Conservation (phyloP, 169 alveolate species). For the Plasmodium fragile region DNA sequence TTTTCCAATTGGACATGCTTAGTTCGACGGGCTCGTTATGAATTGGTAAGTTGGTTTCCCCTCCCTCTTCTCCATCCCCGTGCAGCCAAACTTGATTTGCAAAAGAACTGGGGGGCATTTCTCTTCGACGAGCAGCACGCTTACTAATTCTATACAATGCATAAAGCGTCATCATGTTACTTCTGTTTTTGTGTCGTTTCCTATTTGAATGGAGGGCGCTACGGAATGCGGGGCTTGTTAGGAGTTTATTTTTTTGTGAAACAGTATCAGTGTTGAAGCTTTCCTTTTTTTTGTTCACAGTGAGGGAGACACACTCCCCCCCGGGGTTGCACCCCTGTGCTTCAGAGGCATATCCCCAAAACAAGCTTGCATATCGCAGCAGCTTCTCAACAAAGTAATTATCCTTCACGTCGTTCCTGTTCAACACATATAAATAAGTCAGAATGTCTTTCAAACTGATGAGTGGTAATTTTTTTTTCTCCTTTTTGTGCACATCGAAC, state of each 20-base stretch:
- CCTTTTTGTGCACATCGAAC: constrained; percentile 21
- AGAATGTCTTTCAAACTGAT: constrained; percentile 44
- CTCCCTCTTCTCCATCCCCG: not conserved
- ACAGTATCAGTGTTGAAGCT: not conserved
- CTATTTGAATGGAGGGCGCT: not conserved
- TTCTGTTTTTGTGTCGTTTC: not conserved
- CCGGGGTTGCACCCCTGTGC: not conserved
- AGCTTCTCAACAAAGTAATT: constrained; percentile 10
- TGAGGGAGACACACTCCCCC: not conserved
- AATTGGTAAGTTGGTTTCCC: not conserved
- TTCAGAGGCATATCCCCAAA: not conserved
- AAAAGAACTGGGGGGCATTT: not conserved
- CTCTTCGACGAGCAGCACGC: not conserved
- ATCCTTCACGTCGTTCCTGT: constrained; percentile 45
- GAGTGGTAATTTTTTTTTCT: constrained; percentile 2
- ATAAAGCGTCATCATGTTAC: not conserved
- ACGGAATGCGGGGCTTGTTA: not conserved
- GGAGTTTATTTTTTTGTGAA: not conserved
- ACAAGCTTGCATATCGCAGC: constrained; percentile 11
- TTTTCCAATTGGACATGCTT: not conserved
- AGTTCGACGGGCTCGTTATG: not conserved
- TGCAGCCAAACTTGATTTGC: not conserved
- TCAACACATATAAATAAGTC: constrained; percentile 28
- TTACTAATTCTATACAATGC: not conserved
- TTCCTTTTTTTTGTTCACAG: not conserved